Base-by-base conservation (phyloP, 371 early-diverging fungal species). In the Haplosporangium sp. region DNA sequence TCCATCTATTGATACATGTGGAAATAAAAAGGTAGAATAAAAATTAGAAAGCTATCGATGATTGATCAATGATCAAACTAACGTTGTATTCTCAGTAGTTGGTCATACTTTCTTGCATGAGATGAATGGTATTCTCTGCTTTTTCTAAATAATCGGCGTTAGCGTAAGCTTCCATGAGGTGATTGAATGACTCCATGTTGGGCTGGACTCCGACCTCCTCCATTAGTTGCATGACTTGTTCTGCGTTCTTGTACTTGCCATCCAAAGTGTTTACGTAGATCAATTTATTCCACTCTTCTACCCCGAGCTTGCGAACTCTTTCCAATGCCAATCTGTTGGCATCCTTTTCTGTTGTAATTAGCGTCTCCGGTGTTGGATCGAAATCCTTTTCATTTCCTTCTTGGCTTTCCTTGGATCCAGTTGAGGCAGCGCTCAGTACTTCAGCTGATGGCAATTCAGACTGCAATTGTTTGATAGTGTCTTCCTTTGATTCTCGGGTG, bases 91-190 rank as follows among this genome's bases (percentile, higher is more conserved):
- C n/a, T 4, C 0, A 4, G 15, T n/a, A 15, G 50, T 4, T 56
- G 17, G 13, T 40, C 61, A 10, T 61, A 63, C 85, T 74, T 35
- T 67, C 64, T 50, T 86, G 69, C 4, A 91, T 78, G 4, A 79
- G 63, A 48, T 92, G 87, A 60, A 90, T 91, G n/a, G 85, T 77
- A 39, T 85, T 76, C 2, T 93, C 82, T 0, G 91, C 88, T 27
- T 87, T 83, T n/a, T 90, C 81, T 1, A 93, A 65, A 62, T 96
- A 85, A 4, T 90, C 89, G 0, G 84, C 85, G 68, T 90, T 91
- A 10, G 93, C 92, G 76, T 96, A 94, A 0, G 94, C 94, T 73
- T 95, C 89, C 83, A 96, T 88, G 48, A 97, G 86, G 63, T 93
- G 87, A 69, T 91, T 92, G 77, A 90, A 92, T 0, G 94, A 89